Evolutionary conservation across 805 yeast genomes (phyloP).

Genomic region (Candida xyloterini): DNA sequence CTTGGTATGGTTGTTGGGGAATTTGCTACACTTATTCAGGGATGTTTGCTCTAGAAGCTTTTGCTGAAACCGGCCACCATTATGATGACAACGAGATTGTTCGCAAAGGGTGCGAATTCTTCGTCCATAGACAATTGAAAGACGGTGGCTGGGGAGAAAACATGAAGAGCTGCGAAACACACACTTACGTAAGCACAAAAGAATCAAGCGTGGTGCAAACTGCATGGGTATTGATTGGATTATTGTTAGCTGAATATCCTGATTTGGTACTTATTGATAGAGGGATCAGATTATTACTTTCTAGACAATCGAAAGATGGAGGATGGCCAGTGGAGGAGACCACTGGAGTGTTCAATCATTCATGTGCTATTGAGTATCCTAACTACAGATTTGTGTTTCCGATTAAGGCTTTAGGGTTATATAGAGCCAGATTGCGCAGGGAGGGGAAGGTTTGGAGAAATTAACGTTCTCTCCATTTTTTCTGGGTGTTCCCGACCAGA

Average conservation of each 20-base stretch:
- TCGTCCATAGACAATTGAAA: slow-evolving; percentile 65
- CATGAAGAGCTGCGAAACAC: slow-evolving; percentile 84
- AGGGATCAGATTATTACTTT: slow-evolving; percentile 63
- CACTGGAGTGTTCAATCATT: slow-evolving; percentile 96
- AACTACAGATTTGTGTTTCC: slow-evolving; percentile 87
- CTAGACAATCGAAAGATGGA: slow-evolving; percentile 69
- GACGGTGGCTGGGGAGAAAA: slow-evolving; percentile 99
- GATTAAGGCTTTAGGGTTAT: slow-evolving; percentile 89
- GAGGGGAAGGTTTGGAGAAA: slow-evolving; percentile 4
- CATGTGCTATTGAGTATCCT: slow-evolving; percentile 91
- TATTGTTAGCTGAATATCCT: slow-evolving; percentile 80
- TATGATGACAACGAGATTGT: slow-evolving; percentile 65
- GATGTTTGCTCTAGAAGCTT: slow-evolving; percentile 96
- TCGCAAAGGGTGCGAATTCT: slow-evolving; percentile 77
- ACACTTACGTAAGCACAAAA: slow-evolving; percentile 60
- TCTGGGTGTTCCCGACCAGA: slow-evolving; percentile 86
- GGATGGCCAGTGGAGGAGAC: slow-evolving; percentile 82
- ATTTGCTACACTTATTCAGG: slow-evolving; percentile 93
- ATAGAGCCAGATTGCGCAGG: slow-evolving; percentile 5
- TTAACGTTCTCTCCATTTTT: slow-evolving; percentile 35
- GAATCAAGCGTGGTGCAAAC: slow-evolving; percentile 80
- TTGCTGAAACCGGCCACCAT: slow-evolving; percentile 61
- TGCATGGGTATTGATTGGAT: slow-evolving; percentile 86
- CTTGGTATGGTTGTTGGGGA: slow-evolving; percentile 99
- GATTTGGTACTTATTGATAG: slow-evolving; percentile 53